These are phyloP conservation scores for Russula compacta DNA, from an alignment of 768 basidiomycete genomes.

Conservation along the genomic window DNA sequence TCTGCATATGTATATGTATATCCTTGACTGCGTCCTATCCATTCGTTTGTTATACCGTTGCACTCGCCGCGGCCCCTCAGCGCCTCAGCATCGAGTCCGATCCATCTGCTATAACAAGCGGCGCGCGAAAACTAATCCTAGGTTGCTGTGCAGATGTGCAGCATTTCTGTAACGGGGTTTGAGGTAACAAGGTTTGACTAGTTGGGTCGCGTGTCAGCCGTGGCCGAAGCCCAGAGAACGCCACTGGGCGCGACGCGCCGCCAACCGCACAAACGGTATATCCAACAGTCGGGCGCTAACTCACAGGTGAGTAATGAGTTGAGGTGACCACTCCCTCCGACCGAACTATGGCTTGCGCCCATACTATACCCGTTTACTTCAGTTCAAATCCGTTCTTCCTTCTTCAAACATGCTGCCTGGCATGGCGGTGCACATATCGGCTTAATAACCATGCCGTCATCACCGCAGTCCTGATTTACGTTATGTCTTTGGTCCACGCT, in stretches of 20 bases:
- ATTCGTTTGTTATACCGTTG: neutral
- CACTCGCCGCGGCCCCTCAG: too few species aligned
- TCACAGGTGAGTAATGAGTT: too few species aligned
- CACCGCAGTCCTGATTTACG: neutral
- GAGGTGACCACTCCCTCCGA: too few species aligned
- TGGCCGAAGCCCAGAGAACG: too few species aligned
- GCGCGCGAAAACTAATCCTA: neutral
- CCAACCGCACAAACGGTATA: too few species aligned
- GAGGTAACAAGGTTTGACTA: neutral
- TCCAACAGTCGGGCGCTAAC: too few species aligned
- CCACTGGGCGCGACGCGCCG: too few species aligned
- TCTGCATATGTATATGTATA: constrained; percentile 2
- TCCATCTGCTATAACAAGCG: neutral
- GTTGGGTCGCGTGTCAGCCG: too few species aligned
- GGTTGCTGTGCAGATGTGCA: neutral
- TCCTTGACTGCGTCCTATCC: neutral
- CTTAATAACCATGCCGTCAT: neutral
- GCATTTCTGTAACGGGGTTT: neutral
- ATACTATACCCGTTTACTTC: too few species aligned
- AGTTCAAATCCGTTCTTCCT: too few species aligned
- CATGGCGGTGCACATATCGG: neutral
- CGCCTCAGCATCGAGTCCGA: neutral
- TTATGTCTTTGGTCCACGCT: neutral
- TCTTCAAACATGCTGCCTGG: too few species aligned
- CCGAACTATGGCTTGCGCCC: too few species aligned